A percentile compares a stretch with the other conserved stretches of the same genome.
phyloP scores from a whole-genome alignment of 805 yeast genomes.

The Myxozyma geophila region DNA sequence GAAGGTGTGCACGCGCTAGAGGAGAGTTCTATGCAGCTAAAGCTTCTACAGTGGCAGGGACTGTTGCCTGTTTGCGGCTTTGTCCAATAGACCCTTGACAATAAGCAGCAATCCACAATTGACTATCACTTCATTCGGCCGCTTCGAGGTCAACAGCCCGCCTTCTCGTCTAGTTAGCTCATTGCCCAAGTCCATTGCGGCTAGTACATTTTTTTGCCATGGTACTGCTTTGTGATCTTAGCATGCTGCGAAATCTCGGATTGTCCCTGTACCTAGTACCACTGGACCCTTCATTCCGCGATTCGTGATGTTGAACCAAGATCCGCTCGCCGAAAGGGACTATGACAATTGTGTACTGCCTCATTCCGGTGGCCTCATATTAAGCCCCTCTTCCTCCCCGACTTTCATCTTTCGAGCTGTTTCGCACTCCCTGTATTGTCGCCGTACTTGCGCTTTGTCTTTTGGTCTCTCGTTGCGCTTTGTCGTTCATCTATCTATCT shows the following conservation, averaged over 20 bases:
- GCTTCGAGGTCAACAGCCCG: constrained; percentile 8
- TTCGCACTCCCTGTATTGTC: not conserved
- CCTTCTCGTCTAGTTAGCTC: not conserved
- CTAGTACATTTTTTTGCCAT: not conserved
- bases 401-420: not conserved
- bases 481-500: too few species aligned
- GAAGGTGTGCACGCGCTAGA: not conserved
- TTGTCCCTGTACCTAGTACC: not conserved
- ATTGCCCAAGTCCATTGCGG: not conserved
- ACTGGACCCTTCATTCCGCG: not conserved
- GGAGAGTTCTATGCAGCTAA: not conserved
- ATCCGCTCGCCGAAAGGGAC: not conserved
- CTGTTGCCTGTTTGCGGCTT: not conserved
- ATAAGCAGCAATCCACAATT: not conserved
- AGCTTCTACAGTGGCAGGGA: constrained; percentile 2
- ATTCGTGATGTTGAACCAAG: not conserved
- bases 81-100: not conserved
- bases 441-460: constrained; percentile 3
- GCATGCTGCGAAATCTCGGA: not conserved
- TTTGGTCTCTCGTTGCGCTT: not conserved
- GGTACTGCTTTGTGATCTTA: not conserved
- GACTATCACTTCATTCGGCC: not conserved
- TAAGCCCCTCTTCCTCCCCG: not conserved
- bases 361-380: constrained; percentile 3
- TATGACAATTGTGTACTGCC: not conserved